Evolutionary conservation across 2,329 filamentous ascomycete species (phyloP), one percentile per base, ranked within the genome.

Genomic region (Madurella fahalii): DNA sequence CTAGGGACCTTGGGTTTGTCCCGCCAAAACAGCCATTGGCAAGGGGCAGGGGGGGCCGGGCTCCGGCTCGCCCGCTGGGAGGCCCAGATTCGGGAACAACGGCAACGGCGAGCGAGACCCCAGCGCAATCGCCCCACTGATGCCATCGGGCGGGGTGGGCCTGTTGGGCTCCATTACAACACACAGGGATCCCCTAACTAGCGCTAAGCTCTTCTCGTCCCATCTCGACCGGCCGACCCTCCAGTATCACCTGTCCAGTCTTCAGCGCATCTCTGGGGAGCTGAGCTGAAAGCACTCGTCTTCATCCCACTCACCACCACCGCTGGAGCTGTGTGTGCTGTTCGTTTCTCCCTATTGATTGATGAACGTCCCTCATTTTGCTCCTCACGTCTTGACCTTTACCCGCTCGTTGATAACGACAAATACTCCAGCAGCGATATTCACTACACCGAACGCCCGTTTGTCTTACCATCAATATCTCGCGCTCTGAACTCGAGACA

Each of bases 1-100:
- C n/a, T n/a, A n/a, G n/a, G n/a, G n/a, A n/a, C n/a, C 25, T 7
- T 25, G 25, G 25, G 25, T 7, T 25, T 25, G 25, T 7, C 25
- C 7, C 25, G 25, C 7, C 25, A 25, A 25, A 25, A 7, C 25
- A 7, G 4, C 25, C 25, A 7, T 7, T 25, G 25, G n/a, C n/a
- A n/a, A n/a, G n/a, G n/a, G 25, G 25, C 25, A 25, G 25, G 25
- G 25, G 25, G 25, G 47, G 13, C 40, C 40, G 18, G 48, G 48
- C 31, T 32, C 16, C 25, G 25, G 25, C 7, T 25, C 25, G 25
- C 7, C 25, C 25, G 25, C 7, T 25, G 25, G 25, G 7, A 25
- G 25, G 40, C 30, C 34, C 47, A 40, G 50, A 52, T 52, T 37
- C 50, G 50, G 50, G 42, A 47, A 9, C 7, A 32, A 46, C 49